phyloP scores from a whole-genome alignment of 768 basidiomycete genomes.

The Coprinopsis marcescibilis region DNA sequence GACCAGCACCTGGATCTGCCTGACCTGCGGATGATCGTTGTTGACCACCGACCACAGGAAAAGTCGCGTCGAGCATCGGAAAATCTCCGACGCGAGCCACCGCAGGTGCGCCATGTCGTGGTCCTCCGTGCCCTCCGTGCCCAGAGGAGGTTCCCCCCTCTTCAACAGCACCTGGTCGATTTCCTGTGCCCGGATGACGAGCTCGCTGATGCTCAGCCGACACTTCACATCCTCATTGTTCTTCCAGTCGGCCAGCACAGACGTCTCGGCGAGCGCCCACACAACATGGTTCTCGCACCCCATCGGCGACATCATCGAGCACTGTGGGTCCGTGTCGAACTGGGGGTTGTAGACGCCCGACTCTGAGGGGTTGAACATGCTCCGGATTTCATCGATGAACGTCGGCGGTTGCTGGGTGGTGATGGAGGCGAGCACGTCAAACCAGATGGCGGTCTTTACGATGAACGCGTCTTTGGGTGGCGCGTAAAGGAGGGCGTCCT shows the following conservation, averaged over 20 bases:
- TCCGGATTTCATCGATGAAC: constrained; percentile 50
- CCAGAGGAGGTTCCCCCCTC: constrained; percentile 17
- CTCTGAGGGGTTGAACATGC: constrained; percentile 45
- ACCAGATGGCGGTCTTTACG: constrained; percentile 82
- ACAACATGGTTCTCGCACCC: constrained; percentile 78
- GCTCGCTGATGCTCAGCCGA: constrained; percentile 51
- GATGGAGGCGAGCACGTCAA: constrained; percentile 75
- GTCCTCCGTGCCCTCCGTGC: constrained; percentile 14
- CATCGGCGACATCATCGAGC: constrained; percentile 81
- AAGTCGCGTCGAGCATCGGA: constrained; percentile 68
- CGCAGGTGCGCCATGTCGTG: constrained; percentile 31
- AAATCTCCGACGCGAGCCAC: constrained; percentile 49
- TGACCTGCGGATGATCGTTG: constrained; percentile 60
- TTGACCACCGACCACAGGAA: constrained; percentile 77
- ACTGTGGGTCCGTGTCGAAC: constrained; percentile 23
- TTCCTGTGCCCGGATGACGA: constrained; percentile 46
- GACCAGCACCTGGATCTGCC: constrained; percentile 54
- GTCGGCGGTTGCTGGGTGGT: constrained; percentile 57
- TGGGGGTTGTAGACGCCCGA: constrained; percentile 33
- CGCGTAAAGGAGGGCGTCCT: constrained; percentile 39
- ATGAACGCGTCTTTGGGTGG: constrained; percentile 58
- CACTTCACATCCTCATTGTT: constrained; percentile 30
- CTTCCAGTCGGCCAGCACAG: constrained; percentile 65
- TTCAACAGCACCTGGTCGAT: constrained; percentile 40
- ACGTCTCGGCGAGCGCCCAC: constrained; percentile 73